Evolutionary conservation across 345 rosid species (phyloP), one percentile per base, ranked within the genome.

Genomic region (Kandelia obovata): DNA sequence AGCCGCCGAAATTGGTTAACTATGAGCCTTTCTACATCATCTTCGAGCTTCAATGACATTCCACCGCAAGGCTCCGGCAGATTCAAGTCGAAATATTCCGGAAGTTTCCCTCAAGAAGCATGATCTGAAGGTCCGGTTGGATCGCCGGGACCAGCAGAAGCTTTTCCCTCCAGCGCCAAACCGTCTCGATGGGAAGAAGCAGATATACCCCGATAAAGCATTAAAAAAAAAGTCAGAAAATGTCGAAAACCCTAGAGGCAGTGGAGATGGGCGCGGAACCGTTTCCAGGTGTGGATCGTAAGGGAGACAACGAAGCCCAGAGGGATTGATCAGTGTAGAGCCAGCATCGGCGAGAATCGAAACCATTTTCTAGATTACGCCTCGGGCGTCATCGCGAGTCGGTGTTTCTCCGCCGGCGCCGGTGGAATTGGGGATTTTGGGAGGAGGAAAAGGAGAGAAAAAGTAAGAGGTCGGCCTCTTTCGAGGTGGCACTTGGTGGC

Each of bases 61-160:
- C 79, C 84, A 35, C 43, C 11, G 0, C 3, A 43, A 13, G 5
- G 17, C 19, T 13, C 49, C 49, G 5, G 49, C 1, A 75, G 20
- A 72, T 75, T 73, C 0, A 65, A 30, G 30, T 84, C 84, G 25
- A 91, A 91, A 66, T 78, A 84, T 69, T 89, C 97, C 0, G 93
- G 96, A 78, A 89, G 87, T 65, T 89, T 91, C 84, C 89, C 84
- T 91, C 92, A 0, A 91, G 90, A 26, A 91, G 83, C 78, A 84
- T 69, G 70, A 69, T 79, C 75, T 85, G 89, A 31, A 91, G 65
- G 60, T 91, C 90, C 31, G 80, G 71, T 74, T 91, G 97, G 65
- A 91, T 85, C 0, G 83, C 74, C 46, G 90, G 83, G 21, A 91
- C 91, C 53, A 87, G 80, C 58, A 91, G 62, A 30, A 72, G 70